Evolutionary conservation across 2,329 filamentous ascomycete species (phyloP), one percentile per base, ranked within the genome.

Genomic region (Cytospora schulzeri): DNA sequence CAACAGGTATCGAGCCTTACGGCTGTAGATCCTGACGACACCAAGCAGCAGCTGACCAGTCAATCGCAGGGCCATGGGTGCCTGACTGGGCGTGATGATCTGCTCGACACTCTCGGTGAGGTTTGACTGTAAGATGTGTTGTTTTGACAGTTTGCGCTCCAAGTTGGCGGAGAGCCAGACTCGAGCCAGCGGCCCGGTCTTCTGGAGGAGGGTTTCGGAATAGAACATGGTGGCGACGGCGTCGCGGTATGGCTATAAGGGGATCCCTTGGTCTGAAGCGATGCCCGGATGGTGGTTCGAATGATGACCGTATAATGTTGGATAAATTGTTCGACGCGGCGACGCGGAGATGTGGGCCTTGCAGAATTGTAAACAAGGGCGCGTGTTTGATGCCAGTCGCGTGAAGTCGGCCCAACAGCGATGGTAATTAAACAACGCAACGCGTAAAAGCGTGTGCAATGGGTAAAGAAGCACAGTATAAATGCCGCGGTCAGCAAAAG

Each of bases 161-260:
- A 98, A 85, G 79, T 98, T 99, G 81, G 95, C 93, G 35, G 95
- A 97, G 67, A 98, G 87, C 95, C 95, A 99, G 80, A 98, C 93
- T 75, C 93, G 92, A 79, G 95, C 95, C 83, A 99, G 81, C 74
- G 95, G 94, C 82, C 95, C 95, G 72, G 92, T 97, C 88, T 97
- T 97, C 77, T 93, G 93, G 72, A 99, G 87, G 66, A 99, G 87
- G 62, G 92, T 93, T 82, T 97, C 93, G 61, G 95, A 97, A 78
- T 97, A 98, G 80, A 99, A 99, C 95, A 99, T 99, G 76, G 74
- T 80, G 48, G 65, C 62, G 58, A 65, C 62, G 59, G 59, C 50
- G 65, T 61, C 62, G 62, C 62, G 51, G 51, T 55, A 52, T 33
- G 12, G 14, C 51, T 52, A 51, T n/a, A 45, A 50, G 53, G 38